phyloP scores from a whole-genome alignment of 305 asterid genomes.

The Petunia hybrid region DNA sequence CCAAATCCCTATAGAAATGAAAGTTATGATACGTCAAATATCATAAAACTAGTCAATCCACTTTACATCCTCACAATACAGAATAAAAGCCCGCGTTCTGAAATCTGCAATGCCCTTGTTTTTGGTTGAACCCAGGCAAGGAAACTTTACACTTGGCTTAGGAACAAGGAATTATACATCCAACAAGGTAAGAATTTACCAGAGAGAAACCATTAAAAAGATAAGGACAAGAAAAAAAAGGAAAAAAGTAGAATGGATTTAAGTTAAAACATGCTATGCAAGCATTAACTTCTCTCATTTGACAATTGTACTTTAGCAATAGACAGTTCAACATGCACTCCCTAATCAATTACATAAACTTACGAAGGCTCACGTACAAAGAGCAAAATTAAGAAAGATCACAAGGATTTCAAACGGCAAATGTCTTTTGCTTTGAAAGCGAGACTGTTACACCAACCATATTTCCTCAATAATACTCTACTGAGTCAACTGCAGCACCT shows the following conservation, averaged over 20 bases:
- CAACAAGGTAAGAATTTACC: not conserved
- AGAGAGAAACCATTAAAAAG: not conserved
- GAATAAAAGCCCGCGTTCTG: not conserved
- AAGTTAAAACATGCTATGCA: not conserved
- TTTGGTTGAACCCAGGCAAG: not conserved
- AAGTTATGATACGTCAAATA: too few species aligned
- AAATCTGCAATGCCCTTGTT: not conserved
- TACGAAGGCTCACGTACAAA: not conserved
- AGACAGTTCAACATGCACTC: not conserved
- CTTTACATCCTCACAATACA: not conserved
- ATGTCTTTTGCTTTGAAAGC: not conserved
- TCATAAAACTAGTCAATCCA: too few species aligned
- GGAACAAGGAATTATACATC: not conserved
- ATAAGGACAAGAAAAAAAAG: not conserved
- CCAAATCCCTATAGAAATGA: too few species aligned
- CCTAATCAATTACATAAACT: not conserved
- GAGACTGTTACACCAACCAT: not conserved
- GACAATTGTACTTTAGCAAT: not conserved
- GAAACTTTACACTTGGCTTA: not conserved
- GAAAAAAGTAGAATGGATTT: not conserved
- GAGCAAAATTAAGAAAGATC: not conserved
- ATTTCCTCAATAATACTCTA: not conserved
- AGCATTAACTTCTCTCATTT: not conserved
- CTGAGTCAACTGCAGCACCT: conserved; percentile 17
- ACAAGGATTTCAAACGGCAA: conserved; percentile 12